Base-by-base conservation (phyloP, 345 rosid genomes). In the Microcos paniculata region DNA sequence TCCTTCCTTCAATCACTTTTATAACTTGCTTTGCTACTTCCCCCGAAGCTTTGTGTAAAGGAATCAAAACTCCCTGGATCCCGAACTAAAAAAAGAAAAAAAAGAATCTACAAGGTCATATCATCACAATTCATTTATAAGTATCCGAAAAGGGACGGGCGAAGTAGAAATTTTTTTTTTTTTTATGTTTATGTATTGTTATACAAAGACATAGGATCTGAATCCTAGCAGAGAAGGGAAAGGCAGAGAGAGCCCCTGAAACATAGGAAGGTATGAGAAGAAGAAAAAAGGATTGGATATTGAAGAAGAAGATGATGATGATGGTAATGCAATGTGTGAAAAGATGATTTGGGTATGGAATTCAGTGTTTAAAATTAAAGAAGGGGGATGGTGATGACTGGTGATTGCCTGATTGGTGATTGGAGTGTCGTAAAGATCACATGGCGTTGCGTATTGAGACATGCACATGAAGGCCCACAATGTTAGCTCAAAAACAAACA, bases 381-480 rank as follows among this genome's bases (percentile, higher is more conserved):
- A 24, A 11, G 11, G 9, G 13, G 38, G 49, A 3, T 4, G 5
- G 23, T 67, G 77, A 70, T 53, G 0, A 76, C 79, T 78, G n/a
- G n/a, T n/a, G n/a, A n/a, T n/a, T n/a, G n/a, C n/a, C n/a, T n/a
- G n/a, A n/a, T n/a, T n/a, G 82, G 71, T 62, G 84, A 80, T 72
- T n/a, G n/a, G 56, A 80, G 70, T 76, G 76, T 72, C 79, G 68
- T 78, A n/a, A 64, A 65, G 78, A 85, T 85, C 96, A 92, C 94
- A 88, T 90, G 94, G 89, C 71, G 80, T 52, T 86, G 94, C 78
- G 82, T 74, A 82, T 80, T 66, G 82, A 84, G 89, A 83, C 85
- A 74, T 85, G 79, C 88, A 86, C 89, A 86, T 58, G 63, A 77
- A 85, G 94, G 93, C 89, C 90, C 98, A 85, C 94, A 77, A 76